Conservation (phyloP, 371 early-diverging fungal species). For the Mucor saturninus region DNA sequence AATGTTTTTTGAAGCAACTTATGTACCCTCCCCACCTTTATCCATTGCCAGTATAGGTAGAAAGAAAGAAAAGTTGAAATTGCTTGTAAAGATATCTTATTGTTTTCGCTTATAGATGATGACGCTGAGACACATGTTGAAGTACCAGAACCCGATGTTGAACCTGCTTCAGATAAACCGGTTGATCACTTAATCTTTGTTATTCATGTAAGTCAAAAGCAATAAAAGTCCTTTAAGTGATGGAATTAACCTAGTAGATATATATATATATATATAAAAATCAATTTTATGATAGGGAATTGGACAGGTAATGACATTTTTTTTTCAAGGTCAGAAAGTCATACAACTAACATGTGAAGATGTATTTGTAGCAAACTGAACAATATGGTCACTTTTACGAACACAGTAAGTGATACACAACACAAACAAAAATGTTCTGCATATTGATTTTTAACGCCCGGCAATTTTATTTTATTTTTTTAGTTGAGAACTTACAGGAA, state of each 20-base stretch:
- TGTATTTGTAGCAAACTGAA: constrained; percentile 52
- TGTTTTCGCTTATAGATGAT: background rate
- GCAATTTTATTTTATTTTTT: background rate
- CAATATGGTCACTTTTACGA: constrained; percentile 62
- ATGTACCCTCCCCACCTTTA: constrained; percentile 47
- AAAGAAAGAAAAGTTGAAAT: background rate
- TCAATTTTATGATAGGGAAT: constrained; percentile 50
- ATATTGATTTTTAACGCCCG: background rate
- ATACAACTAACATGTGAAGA: constrained; percentile 16
- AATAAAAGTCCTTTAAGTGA: too few species aligned
- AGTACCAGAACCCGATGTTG: constrained; percentile 24
- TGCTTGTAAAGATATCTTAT: background rate
- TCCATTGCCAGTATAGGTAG: constrained; percentile 34
- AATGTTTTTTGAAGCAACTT: constrained; percentile 55
- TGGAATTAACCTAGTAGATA: background rate
- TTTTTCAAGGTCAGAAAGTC: constrained; percentile 4
- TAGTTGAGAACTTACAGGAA: constrained; percentile 57
- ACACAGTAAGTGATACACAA: constrained; percentile 39
- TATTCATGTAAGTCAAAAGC: constrained; percentile 52
- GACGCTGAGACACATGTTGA: background rate
- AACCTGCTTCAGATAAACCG: constrained; percentile 32
- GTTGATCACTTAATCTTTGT: constrained; percentile 61
- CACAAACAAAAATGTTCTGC: constrained; percentile 1
- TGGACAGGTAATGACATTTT: constrained; percentile 52
- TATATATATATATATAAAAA: too few species aligned